phyloP scores from a whole-genome alignment of 345 rosid species.

The Fremontodendron californicum region DNA sequence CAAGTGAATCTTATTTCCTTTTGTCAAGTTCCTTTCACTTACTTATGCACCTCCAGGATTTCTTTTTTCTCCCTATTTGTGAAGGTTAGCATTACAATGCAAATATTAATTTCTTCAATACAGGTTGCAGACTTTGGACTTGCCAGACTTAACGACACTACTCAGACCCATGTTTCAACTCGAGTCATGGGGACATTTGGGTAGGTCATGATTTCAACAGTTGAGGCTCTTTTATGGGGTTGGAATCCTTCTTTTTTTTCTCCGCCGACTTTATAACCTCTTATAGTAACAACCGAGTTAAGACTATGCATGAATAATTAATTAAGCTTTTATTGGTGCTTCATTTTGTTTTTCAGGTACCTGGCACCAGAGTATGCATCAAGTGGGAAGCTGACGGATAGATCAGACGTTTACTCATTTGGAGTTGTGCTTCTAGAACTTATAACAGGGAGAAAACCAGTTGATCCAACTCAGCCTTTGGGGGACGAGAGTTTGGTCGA shows the following conservation, averaged over 20 bases:
- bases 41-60: background rate
- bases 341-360: constrained; percentile 50
- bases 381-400: constrained; percentile 90
- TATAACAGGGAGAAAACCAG: constrained; percentile 89
- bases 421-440: constrained; percentile 97
- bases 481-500: constrained; percentile 99
- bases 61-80: background rate
- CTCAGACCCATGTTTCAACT: constrained; percentile 92
- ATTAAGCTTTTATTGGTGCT: background rate
- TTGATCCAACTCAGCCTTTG: constrained; percentile 71
- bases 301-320: background rate
- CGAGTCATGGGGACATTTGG: constrained; percentile 99
- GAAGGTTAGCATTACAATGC: background rate
- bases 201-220: constrained; percentile 42
- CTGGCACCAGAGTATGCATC: constrained; percentile 96
- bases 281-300: background rate
- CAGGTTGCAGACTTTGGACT: constrained; percentile 99
- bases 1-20: constrained; percentile 18
- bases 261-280: background rate
- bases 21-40: background rate
- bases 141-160: constrained; percentile 74
- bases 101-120: constrained; percentile 4
- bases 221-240: constrained; percentile 3
- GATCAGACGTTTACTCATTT: constrained; percentile 93
- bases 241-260: background rate